Base-by-base conservation (phyloP, 129 eudicot genomes). In the Rutidosis leptorrhynchoides region DNA sequence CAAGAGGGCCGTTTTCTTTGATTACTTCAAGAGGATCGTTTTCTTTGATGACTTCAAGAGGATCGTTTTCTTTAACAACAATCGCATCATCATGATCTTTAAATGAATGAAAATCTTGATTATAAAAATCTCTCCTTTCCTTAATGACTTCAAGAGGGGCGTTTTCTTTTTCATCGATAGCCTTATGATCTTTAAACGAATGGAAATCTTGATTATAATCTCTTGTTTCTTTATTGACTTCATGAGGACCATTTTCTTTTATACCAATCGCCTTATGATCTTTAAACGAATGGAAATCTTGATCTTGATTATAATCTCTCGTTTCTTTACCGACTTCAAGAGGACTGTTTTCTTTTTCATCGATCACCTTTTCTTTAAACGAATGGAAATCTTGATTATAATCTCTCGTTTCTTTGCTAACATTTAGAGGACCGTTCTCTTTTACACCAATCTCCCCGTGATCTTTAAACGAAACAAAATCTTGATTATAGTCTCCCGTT, bases 381-480 rank as follows among this genome's bases (percentile, higher is more conserved):
- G 54, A 21, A 45, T 7, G 22, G 32, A 30, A 29, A 24, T 72
- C 58, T 30, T 67, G 49, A 49, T 37, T 35, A 56, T 77, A 70
- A 61, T 17, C 53, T 23, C 43, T 56, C 60, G 74, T 56, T n/a
- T 56, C 75, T 7, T 76, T 63, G 25, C 58, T 63, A 21, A 37
- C 75, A 67, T 79, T 77, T 26, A 69, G 67, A 77, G 68, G 64
- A 65, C 65, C 73, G 45, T 56, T 55, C 43, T 45, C 60, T 56
- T 74, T 21, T 1, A 52, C 40, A 33, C 40, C 40, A 33, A 33
- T 33, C 20, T 53, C n/a, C n/a, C n/a, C 28, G 4, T 16, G 48
- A 28, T 42, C 78, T 33, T 78, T 74, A 74, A 61, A 6, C 2
- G 51, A 26, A 42, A 3, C 14, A 22, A 28, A 42, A 30, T 60